Conservation (phyloP, 345 rosid genomes). For the Cardamine resedifolia region DNA sequence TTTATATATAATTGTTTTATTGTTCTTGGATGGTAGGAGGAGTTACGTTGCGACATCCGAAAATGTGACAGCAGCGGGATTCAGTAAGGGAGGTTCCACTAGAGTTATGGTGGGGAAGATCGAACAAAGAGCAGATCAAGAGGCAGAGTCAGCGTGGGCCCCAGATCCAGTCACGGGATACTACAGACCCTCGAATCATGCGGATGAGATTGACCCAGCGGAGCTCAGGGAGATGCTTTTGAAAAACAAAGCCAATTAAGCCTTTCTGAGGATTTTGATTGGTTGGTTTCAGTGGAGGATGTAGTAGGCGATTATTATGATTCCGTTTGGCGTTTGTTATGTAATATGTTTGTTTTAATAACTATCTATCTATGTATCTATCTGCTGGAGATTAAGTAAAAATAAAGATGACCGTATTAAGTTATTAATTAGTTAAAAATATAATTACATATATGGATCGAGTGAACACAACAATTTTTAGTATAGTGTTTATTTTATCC, state of each 20-base stretch:
- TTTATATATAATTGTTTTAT: neutral
- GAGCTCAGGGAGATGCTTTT: constrained; percentile 66
- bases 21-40: constrained; percentile 37
- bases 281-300: neutral
- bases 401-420: neutral
- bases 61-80: constrained; percentile 27
- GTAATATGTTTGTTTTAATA: neutral
- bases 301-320: neutral
- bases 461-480: no score
- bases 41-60: constrained; percentile 46
- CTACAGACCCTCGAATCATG: constrained; percentile 61
- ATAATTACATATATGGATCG: no score
- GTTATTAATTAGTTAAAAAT: neutral
- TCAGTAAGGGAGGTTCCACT: constrained; percentile 39
- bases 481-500: neutral
- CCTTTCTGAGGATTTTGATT: constrained; percentile 23
- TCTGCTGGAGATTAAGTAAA: neutral
- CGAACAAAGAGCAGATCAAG: constrained; percentile 43
- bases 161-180: constrained; percentile 75
- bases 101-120: constrained; percentile 40
- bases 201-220: constrained; percentile 58
- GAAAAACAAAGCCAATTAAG: constrained; percentile 48
- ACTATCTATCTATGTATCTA: no score
- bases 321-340: neutral
- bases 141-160: constrained; percentile 51